Base-by-base conservation (phyloP, 768 basidiomycete genomes). In the Ramaria sp. region DNA sequence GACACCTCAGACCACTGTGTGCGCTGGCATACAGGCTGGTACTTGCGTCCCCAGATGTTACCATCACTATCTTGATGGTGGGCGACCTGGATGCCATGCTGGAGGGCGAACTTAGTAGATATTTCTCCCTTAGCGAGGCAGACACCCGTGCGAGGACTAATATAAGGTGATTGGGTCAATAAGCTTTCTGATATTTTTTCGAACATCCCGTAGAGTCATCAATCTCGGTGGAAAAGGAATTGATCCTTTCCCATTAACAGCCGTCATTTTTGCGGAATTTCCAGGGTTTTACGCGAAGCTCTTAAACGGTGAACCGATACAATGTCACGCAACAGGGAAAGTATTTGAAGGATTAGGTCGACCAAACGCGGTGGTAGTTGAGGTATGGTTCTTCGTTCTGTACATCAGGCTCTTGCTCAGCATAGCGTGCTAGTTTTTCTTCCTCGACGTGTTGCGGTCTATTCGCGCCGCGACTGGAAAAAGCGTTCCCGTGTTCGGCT, bases 1-100 rank as follows among this genome's bases (percentile, higher is more conserved):
- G 53, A 31, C 53, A 54, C 41, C 38, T 54, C 22, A 41, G 53
- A 42, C 53, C 53, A 30, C 30, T 54, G 7, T 34, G 20, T 19
- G 6, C 41, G 7, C 31, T 54, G 4, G 53, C 53, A 13, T 3
- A 15, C 42, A 54, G n/a, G 34, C 12, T 46, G 7, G 53, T 54
- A 31, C n/a, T 24, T 15, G 38, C 45, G 24, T 19, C 19, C 5
- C 42, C 38, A 15, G 41, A 45, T 45, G 20, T 54, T 13, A 17
- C 31, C 24, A n/a, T 54, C 37, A 43, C 53, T 11, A n/a, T 54
- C 22, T 24, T 46, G 9, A 9, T 54, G 10, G 45, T 12, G 3
- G 53, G 53, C 17, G 41, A 15, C 10, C 43, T 19, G 15, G 9
- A 19, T 9, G 7, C 7, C 6, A 22, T 7, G 27, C 4, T 43